Percentiles rank a stretch among this genome's conserved stretches.
These are phyloP conservation scores for Oidiodendron maius DNA, from an alignment of 495 filamentous ascomycete genomes.

Conservation along the genomic window DNA sequence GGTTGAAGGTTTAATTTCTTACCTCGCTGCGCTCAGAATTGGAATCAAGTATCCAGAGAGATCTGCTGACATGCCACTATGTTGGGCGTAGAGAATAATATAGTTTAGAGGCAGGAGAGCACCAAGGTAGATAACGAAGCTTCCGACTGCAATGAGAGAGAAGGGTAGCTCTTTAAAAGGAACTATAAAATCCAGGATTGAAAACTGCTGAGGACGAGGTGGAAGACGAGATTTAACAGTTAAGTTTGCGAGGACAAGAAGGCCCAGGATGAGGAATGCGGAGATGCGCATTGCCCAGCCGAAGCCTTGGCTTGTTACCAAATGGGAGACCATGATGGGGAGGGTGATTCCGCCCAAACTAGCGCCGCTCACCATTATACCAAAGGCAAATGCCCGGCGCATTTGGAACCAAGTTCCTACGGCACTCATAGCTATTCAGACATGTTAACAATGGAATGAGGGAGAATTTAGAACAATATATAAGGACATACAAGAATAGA, in stretches of 20 bases:
- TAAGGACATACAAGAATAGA: no score
- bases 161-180: slow-evolving; percentile 42
- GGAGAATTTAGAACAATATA: no score
- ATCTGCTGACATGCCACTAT: slow-evolving; percentile 65
- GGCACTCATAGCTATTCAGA: no score
- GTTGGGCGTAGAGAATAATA: slow-evolving; percentile 64
- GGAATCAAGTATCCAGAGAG: no score
- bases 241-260: slow-evolving; percentile 54
- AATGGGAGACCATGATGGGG: slow-evolving; percentile 59
- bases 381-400: slow-evolving; percentile 56
- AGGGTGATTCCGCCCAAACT: slow-evolving; percentile 62
- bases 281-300: slow-evolving; percentile 63
- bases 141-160: slow-evolving; percentile 43
- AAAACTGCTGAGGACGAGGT: no score
- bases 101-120: no score
- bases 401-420: slow-evolving; percentile 66
- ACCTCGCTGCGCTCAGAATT: no score
- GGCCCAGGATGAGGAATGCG: slow-evolving; percentile 59
- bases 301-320: slow-evolving; percentile 59
- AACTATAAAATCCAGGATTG: no score
- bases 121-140: slow-evolving; percentile 40
- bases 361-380: slow-evolving; percentile 56
- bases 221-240: slow-evolving; percentile 56
- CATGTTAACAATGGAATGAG: no score
- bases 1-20: slow-evolving; percentile 41